Evolutionary conservation across 441 rosid genomes (phyloP).

Genomic region (Mallotus japonicus): DNA sequence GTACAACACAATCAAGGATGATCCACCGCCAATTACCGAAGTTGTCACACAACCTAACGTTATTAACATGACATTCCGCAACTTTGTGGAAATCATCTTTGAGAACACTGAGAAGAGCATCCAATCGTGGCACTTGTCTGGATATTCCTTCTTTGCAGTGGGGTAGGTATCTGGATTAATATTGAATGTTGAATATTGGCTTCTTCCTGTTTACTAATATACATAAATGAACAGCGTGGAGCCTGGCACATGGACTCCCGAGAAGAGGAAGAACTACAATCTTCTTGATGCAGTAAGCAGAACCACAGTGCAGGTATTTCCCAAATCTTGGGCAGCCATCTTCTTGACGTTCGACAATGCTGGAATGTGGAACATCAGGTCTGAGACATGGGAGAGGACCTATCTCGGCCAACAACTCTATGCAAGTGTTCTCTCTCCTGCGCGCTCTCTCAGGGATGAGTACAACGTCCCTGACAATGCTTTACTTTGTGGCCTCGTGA

Average conservation of each 20-base stretch:
- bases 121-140: slow-evolving; percentile 59
- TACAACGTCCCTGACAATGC: slow-evolving; percentile 58
- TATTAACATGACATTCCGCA: slow-evolving; percentile 51
- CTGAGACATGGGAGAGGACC: slow-evolving; percentile 54
- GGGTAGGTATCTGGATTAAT: slow-evolving; percentile 38
- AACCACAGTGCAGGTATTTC: slow-evolving; percentile 74
- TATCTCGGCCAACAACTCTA: slow-evolving; percentile 75
- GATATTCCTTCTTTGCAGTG: slow-evolving; percentile 67
- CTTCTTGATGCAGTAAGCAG: slow-evolving; percentile 77
- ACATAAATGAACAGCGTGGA: slow-evolving; percentile 37
- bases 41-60: slow-evolving; percentile 41
- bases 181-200: not conserved
- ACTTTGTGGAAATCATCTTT: slow-evolving; percentile 58
- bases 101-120: slow-evolving; percentile 65
- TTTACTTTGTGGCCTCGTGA: slow-evolving; percentile 55
- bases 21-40: slow-evolving; percentile 32
- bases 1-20: slow-evolving; percentile 47
- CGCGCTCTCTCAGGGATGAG: slow-evolving; percentile 64
- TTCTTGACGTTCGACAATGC: slow-evolving; percentile 69
- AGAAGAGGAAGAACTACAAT: slow-evolving; percentile 68
- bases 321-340: slow-evolving; percentile 76
- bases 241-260: slow-evolving; percentile 64
- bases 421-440: slow-evolving; percentile 58
- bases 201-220: not conserved
- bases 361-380: slow-evolving; percentile 86